Conservation (phyloP, 768 basidiomycete genomes). For the Coprinopsis strossmayeri region DNA sequence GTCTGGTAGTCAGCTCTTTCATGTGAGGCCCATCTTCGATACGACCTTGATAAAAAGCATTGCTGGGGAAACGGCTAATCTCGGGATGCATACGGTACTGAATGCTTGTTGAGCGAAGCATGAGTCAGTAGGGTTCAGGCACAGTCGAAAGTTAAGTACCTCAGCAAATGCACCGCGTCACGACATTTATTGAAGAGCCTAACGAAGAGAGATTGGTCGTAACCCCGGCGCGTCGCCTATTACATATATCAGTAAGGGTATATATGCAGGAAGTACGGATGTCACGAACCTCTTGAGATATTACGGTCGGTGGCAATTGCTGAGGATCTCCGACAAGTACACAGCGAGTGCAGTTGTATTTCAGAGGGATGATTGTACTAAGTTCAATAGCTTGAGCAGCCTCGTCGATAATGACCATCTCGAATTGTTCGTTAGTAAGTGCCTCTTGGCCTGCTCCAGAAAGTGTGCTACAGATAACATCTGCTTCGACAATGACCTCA, state of each 20-base stretch:
- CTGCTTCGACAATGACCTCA: conserved; percentile 80
- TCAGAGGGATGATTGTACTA: conserved; percentile 91
- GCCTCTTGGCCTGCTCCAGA: conserved; percentile 91
- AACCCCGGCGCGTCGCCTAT: conserved; percentile 63
- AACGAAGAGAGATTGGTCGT: conserved; percentile 91
- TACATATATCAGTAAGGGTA: conserved; percentile 5
- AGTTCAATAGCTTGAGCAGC: conserved; percentile 96
- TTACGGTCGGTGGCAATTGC: conserved; percentile 88
- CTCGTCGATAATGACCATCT: conserved; percentile 96
- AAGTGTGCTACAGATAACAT: conserved; percentile 90
- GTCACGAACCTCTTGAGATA: conserved; percentile 36
- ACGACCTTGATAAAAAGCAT: conserved; percentile 75
- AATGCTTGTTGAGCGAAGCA: conserved; percentile 49
- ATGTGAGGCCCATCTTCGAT: conserved; percentile 87
- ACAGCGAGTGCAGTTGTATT: conserved; percentile 75
- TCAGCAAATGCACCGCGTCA: conserved; percentile 86
- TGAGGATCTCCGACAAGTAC: conserved; percentile 95
- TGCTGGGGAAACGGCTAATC: conserved; percentile 86
- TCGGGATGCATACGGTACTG: conserved; percentile 99
- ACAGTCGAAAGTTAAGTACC: conserved; percentile 36
- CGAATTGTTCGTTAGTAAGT: conserved; percentile 80
- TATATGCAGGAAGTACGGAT: background rate
- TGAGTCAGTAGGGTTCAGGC: background rate
- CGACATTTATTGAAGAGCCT: conserved; percentile 75
- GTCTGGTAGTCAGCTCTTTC: conserved; percentile 70